Percentiles rank a stretch among this genome's conserved stretches.
phyloP scores from a whole-genome alignment of 129 eudicot genomes.

The Erigeron canadensis region DNA sequence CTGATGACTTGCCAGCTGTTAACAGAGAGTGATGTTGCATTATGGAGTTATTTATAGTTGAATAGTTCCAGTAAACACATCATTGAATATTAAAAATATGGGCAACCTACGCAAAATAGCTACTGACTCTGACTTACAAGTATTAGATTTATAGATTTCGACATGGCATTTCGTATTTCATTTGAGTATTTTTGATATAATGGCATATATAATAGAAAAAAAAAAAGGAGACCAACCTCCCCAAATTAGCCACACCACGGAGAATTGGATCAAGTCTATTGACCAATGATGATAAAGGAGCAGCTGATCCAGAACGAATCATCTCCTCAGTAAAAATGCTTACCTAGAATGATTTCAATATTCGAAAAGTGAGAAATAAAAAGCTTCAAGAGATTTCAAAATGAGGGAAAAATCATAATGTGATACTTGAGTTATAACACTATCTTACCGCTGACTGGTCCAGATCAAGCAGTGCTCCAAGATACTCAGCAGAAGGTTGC shows the following conservation, averaged over 20 bases:
- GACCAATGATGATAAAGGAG: slow-evolving; percentile 87
- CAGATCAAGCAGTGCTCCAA: slow-evolving; percentile 84
- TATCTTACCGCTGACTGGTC: slow-evolving; percentile 81
- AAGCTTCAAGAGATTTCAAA: not conserved
- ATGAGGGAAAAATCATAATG: not conserved
- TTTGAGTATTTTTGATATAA: not conserved
- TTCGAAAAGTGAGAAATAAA: not conserved
- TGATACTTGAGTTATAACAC: not conserved
- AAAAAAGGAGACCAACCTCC: slow-evolving; percentile 56
- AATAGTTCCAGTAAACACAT: slow-evolving; percentile 5
- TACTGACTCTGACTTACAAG: not conserved
- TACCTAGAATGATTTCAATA: slow-evolving; percentile 48
- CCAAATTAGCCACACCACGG: slow-evolving; percentile 79
- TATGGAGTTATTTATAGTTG: slow-evolving; percentile 7
- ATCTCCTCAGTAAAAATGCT: slow-evolving; percentile 92
- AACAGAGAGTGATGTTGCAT: slow-evolving; percentile 15
- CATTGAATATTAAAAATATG: not conserved
- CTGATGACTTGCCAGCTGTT: slow-evolving; percentile 99
- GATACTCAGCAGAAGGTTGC: slow-evolving; percentile 99
- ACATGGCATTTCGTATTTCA: not conserved
- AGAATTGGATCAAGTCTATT: slow-evolving; percentile 96
- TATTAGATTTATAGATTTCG: not conserved
- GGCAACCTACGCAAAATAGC: not conserved
- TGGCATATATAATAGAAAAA: not conserved
- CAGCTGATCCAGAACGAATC: slow-evolving; percentile 99